Conservation (phyloP, 2,329 filamentous ascomycete species). For the Didymella glomerata region DNA sequence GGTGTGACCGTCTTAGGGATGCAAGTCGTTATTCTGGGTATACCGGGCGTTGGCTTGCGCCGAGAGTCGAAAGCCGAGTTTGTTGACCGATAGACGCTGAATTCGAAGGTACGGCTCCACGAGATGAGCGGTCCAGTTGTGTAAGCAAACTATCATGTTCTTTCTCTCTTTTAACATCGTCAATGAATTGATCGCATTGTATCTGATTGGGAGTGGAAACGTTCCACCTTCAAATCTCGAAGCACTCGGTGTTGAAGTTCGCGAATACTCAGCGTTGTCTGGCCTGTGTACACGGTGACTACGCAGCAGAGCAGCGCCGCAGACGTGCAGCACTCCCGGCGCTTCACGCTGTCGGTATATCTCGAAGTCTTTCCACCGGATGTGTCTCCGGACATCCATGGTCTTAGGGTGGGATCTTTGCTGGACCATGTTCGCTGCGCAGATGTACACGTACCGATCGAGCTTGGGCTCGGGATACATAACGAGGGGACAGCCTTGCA, state of each 20-base stretch:
- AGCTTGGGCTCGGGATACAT: background rate
- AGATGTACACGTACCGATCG: background rate
- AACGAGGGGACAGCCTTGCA: conserved; percentile 7
- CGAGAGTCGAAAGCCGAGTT: background rate
- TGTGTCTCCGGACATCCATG: background rate
- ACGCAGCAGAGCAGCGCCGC: background rate
- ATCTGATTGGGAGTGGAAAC: no score
- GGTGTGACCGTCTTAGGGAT: background rate
- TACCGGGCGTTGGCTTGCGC: background rate
- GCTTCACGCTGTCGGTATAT: background rate
- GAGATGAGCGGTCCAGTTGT: background rate
- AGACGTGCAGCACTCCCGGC: background rate
- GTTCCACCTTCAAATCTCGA: background rate
- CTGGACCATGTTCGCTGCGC: background rate
- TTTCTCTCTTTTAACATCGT: background rate
- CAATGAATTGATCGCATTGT: no score
- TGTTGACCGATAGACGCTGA: conserved; percentile 4
- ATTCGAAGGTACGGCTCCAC: background rate
- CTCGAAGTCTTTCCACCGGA: background rate
- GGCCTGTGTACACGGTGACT: background rate
- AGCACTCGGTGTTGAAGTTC: background rate
- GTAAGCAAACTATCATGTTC: background rate
- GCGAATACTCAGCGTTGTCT: background rate
- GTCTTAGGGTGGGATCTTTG: background rate
- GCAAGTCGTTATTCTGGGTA: background rate